Conservation (phyloP, 2,329 filamentous ascomycete genomes). For the Sclerotiophoma versabilis region DNA sequence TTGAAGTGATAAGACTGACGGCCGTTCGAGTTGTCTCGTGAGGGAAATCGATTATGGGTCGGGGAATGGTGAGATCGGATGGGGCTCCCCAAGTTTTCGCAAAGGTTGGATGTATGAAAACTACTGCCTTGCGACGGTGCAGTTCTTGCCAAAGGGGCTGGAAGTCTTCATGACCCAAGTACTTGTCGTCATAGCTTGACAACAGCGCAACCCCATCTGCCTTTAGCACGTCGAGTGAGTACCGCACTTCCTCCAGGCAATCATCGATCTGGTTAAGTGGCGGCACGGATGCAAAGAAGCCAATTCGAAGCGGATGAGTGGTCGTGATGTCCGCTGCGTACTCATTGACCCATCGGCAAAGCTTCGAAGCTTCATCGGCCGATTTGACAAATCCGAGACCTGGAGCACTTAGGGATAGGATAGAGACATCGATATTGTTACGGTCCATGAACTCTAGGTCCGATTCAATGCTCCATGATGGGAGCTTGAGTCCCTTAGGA, state of each 20-base stretch:
- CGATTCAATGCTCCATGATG: slow-evolving; percentile 2
- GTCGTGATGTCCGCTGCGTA: slow-evolving; percentile 46
- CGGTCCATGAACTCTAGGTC: slow-evolving; percentile 16
- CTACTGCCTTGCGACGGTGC: slow-evolving; percentile 50
- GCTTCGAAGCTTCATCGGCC: slow-evolving; percentile 1
- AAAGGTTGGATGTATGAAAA: slow-evolving; percentile 57
- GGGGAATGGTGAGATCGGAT: slow-evolving; percentile 42
- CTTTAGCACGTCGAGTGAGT: slow-evolving; percentile 51
- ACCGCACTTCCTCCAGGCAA: slow-evolving; percentile 51
- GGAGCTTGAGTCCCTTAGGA: slow-evolving; percentile 31
- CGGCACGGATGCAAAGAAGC: slow-evolving; percentile 54
- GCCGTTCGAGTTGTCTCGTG: slow-evolving; percentile 57
- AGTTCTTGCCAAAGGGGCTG: slow-evolving; percentile 55
- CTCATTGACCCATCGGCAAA: slow-evolving; percentile 43
- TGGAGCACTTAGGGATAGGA: not conserved
- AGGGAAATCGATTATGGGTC: slow-evolving; percentile 55
- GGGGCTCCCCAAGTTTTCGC: slow-evolving; percentile 44
- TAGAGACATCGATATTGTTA: slow-evolving; percentile 12
- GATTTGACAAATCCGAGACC: slow-evolving; percentile 33
- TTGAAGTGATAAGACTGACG: slow-evolving; percentile 50
- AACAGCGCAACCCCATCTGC: slow-evolving; percentile 58
- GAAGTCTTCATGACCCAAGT: slow-evolving; percentile 55
- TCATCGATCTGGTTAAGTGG: slow-evolving; percentile 41
- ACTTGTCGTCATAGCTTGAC: slow-evolving; percentile 56
- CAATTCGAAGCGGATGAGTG: slow-evolving; percentile 45